Evolutionary conservation across 441 rosid genomes (phyloP).

Genomic region (Raphanus hybrid): DNA sequence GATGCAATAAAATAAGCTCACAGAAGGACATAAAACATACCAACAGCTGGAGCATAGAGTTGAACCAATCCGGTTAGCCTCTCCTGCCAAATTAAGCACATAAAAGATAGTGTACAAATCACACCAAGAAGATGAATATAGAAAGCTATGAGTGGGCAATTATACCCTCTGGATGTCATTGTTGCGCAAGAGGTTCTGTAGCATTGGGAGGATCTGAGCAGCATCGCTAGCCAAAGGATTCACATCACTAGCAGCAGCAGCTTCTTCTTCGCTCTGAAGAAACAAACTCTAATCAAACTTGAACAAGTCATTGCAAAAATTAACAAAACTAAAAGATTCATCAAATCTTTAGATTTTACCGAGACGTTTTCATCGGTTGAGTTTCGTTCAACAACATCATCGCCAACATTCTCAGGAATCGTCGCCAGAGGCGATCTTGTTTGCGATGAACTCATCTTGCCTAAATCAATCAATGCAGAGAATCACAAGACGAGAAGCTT

Average conservation of each 20-base stretch:
- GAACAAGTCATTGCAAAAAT: background rate
- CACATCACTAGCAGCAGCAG: background rate
- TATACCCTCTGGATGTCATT: background rate
- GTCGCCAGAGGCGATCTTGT: background rate
- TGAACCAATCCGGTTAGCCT: background rate
- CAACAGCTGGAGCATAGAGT: background rate
- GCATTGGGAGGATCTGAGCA: background rate
- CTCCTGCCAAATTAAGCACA: background rate
- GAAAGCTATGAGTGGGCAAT: background rate
- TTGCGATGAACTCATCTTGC: too few relatives aligned
- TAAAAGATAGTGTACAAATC: background rate
- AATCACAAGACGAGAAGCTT: background rate
- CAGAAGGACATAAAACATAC: background rate
- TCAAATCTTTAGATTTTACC: too few relatives aligned
- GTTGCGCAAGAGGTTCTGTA: background rate
- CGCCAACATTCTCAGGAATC: background rate
- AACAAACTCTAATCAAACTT: background rate
- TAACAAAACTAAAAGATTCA: background rate
- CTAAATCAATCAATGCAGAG: too few relatives aligned
- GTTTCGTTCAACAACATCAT: too few relatives aligned
- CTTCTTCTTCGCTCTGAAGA: background rate
- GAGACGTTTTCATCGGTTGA: too few relatives aligned
- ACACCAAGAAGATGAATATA: background rate
- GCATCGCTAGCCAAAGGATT: background rate
- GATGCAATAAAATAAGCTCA: background rate